Conservation (phyloP, 73 alveolate genomes). For the Stentor coeruleus region DNA sequence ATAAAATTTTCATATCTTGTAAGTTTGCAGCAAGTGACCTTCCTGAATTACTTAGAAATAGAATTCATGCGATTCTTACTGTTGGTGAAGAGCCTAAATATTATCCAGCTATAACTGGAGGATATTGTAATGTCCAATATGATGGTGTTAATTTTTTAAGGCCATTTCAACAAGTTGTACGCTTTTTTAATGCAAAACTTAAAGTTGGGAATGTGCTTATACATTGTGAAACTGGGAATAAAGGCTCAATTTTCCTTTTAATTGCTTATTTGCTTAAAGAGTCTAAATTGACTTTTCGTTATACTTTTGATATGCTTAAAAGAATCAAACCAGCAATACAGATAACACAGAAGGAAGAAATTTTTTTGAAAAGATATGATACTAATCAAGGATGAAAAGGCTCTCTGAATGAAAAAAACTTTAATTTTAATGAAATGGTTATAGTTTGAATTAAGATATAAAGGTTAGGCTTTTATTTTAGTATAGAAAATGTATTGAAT, state of each 20-base stretch:
- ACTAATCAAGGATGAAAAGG: too few species aligned
- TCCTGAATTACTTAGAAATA: background rate
- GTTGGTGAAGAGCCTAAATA: background rate
- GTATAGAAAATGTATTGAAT: too few species aligned
- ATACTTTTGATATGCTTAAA: background rate
- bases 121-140: background rate
- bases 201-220: background rate
- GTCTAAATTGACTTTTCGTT: background rate
- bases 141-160: background rate
- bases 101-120: background rate
- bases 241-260: background rate
- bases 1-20: background rate
- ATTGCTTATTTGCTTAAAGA: background rate
- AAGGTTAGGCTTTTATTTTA: too few species aligned
- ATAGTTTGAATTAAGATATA: too few species aligned
- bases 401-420: too few species aligned
- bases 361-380: background rate
- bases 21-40: background rate
- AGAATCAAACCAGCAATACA: background rate
- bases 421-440: too few species aligned
- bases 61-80: background rate
- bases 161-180: background rate
- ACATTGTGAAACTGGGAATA: background rate
- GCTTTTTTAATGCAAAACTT: background rate
- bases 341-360: background rate